Percentiles rank a stretch among this genome's conserved stretches.
phyloP scores from a whole-genome alignment of 306 rosid species.

The Aeschynomene evenia region DNA sequence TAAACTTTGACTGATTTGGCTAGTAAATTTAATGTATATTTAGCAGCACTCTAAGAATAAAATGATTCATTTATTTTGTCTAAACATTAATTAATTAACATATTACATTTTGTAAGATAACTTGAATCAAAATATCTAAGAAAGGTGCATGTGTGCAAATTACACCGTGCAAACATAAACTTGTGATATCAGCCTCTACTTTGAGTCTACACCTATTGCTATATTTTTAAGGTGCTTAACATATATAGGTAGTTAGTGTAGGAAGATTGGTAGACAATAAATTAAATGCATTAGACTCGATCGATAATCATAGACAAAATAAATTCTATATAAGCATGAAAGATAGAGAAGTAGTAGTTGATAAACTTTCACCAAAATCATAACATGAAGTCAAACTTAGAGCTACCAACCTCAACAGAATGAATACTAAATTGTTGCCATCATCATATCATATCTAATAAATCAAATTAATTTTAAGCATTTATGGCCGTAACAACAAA shows the following conservation, averaged over 20 bases:
- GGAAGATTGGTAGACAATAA: neutral
- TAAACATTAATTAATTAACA: too few relatives aligned
- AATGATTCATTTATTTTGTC: too few relatives aligned
- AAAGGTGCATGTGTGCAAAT: neutral
- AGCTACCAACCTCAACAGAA: conserved; percentile 58
- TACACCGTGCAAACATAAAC: neutral
- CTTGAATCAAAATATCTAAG: too few relatives aligned
- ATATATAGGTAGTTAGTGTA: too few relatives aligned
- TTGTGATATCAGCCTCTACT: neutral
- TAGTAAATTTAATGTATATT: too few relatives aligned
- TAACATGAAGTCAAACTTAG: conserved; percentile 41
- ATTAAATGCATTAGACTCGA: neutral
- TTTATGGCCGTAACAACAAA: neutral
- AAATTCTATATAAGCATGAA: neutral
- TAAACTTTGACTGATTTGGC: too few relatives aligned
- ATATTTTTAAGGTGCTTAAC: neutral
- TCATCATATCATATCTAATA: too few relatives aligned
- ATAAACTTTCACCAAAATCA: conserved; percentile 48
- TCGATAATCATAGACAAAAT: neutral
- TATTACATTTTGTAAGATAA: too few relatives aligned
- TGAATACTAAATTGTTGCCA: conserved; percentile 33
- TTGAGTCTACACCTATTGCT: too few relatives aligned
- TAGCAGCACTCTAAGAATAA: too few relatives aligned
- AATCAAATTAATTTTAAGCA: neutral
- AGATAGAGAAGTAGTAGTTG: conserved; percentile 15